Evolutionary conservation across 371 early-diverging fungal genomes (phyloP).

Genomic region (Mortierella sp.): DNA sequence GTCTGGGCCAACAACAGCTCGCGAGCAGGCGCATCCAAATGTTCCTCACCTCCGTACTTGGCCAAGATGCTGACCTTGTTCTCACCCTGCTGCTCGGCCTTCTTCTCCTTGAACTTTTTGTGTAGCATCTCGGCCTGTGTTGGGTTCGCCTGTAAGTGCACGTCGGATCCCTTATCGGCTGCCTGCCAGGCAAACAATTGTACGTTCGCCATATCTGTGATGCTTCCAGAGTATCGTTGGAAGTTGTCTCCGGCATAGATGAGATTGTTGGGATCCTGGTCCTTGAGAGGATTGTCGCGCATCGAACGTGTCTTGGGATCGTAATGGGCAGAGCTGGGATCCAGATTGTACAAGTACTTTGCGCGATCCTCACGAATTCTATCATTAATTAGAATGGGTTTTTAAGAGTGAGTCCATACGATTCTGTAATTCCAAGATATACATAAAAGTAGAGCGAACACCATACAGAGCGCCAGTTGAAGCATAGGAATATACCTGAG

Average conservation of each 20-base stretch:
- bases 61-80: slow-evolving; percentile 85
- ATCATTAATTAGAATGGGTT: background rate
- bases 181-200: slow-evolving; percentile 96
- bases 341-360: slow-evolving; percentile 96
- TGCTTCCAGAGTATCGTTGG: slow-evolving; percentile 89
- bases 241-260: slow-evolving; percentile 94
- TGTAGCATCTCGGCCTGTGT: slow-evolving; percentile 93
- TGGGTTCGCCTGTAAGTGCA: slow-evolving; percentile 95
- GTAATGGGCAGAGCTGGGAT: slow-evolving; percentile 96
- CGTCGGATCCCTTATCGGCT: slow-evolving; percentile 84
- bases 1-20: slow-evolving; percentile 90
- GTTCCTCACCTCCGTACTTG: slow-evolving; percentile 96
- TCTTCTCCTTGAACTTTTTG: slow-evolving; percentile 88
- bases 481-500: slow-evolving; percentile 71
- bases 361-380: slow-evolving; percentile 99
- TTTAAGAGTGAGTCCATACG: background rate
- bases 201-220: slow-evolving; percentile 83
- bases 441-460: no score
- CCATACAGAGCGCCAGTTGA: no score
- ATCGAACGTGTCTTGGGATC: slow-evolving; percentile 99
- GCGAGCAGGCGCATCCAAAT: slow-evolving; percentile 89
- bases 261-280: slow-evolving; percentile 70
- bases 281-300: slow-evolving; percentile 94
- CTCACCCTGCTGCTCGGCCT: slow-evolving; percentile 79
- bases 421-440: no score